Conservation (phyloP, 139 green algal genomes). For the Bryopsis sp. region DNA sequence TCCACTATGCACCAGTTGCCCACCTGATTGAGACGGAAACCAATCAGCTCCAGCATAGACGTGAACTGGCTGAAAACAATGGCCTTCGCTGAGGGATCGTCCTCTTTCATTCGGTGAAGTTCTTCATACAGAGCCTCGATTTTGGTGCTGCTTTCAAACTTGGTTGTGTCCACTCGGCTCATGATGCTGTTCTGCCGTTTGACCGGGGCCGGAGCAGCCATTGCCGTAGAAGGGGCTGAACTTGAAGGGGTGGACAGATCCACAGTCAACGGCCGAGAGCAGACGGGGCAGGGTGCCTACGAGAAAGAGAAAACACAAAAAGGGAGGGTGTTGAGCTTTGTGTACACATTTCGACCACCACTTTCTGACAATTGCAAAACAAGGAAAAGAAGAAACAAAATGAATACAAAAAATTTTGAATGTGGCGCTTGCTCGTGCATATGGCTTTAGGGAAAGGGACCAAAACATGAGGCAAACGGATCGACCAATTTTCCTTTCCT, state of each 20-base stretch:
- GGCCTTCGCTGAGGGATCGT: slow-evolving; percentile 68
- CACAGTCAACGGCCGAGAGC: slow-evolving; percentile 58
- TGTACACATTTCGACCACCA: too few species aligned
- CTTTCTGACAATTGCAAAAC: not conserved
- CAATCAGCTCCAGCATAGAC: slow-evolving; percentile 80
- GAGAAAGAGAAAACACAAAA: slow-evolving; percentile 5
- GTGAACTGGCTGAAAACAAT: slow-evolving; percentile 96
- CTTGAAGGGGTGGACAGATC: slow-evolving; percentile 60
- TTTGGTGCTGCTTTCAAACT: slow-evolving; percentile 85
- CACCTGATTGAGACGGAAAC: slow-evolving; percentile 67
- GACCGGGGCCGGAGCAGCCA: too few species aligned
- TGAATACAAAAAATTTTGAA: slow-evolving; percentile 1
- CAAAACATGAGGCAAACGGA: too few species aligned
- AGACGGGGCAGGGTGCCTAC: slow-evolving; percentile 58
- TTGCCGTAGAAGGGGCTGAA: not conserved
- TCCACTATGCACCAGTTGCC: too few species aligned
- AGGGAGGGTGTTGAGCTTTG: not conserved
- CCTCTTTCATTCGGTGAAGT: slow-evolving; percentile 50
- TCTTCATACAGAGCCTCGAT: slow-evolving; percentile 85
- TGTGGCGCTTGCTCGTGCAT: slow-evolving; percentile 28
- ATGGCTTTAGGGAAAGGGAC: too few species aligned
- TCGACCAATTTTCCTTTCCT: too few species aligned
- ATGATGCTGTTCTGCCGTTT: slow-evolving; percentile 61
- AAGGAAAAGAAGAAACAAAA: not conserved
- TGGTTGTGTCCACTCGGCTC: slow-evolving; percentile 43